Conservation (phyloP, 345 rosid genomes). For the Populus pruinosa region DNA sequence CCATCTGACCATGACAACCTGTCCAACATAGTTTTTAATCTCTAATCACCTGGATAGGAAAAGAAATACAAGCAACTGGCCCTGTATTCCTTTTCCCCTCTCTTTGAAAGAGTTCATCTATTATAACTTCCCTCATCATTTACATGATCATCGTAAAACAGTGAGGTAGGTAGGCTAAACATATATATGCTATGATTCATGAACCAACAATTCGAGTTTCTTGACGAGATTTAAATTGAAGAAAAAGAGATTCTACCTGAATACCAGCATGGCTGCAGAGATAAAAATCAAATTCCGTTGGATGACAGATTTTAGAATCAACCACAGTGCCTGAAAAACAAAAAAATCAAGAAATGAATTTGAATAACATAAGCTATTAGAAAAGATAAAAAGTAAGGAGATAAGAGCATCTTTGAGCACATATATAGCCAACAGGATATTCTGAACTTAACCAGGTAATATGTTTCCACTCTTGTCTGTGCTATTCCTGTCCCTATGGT, state of each 20-base stretch:
- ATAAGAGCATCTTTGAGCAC: neutral
- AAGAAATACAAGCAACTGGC: neutral
- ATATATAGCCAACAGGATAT: neutral
- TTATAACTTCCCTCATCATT: neutral
- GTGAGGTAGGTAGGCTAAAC: neutral
- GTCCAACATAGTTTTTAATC: neutral
- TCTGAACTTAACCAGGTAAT: conserved; percentile 63
- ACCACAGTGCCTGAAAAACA: conserved; percentile 76
- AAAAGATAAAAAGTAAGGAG: neutral
- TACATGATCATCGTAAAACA: neutral
- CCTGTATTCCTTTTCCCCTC: neutral
- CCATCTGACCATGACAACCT: neutral
- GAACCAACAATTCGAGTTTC: neutral
- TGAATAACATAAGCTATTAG: neutral
- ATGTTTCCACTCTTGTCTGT: conserved; percentile 87
- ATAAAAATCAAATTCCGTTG: conserved; percentile 92
- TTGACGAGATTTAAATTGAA: neutral
- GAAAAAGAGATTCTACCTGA: conserved; percentile 52
- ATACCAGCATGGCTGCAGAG: conserved; percentile 99
- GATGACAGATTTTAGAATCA: conserved; percentile 93
- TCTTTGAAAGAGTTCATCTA: neutral
- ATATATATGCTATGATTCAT: neutral
- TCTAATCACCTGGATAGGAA: neutral
- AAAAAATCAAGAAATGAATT: neutral
- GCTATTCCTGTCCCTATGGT: conserved; percentile 90